Evolutionary conservation across 129 eudicot species (phyloP), one percentile per base, ranked within the genome.

Genomic region (Sambucus nigra): DNA sequence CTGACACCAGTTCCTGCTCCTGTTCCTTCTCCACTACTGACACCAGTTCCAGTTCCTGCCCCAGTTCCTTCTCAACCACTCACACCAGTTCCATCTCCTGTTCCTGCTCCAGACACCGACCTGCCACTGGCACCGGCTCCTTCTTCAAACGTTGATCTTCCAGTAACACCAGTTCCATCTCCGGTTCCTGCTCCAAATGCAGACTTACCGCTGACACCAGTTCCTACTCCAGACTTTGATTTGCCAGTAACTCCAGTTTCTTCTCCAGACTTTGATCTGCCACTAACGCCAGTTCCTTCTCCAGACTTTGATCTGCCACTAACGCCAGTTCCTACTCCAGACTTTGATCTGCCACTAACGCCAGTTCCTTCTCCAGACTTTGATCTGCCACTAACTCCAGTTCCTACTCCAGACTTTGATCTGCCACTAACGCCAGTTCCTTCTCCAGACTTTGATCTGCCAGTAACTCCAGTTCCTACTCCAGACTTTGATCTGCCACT

Each of bases 51-150:
- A 20, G 44, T 54, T 17, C 70, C 47, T 5, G 54, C 45, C 10
- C 18, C 65, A n/a, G 11, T 65, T 66, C 39, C 70, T 72, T 9
- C 76, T 70, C 0, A 55, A 57, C 13, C 25, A 8, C 1, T 47
- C 54, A 17, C 51, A 1, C 65, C 73, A 47, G 73, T 73, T 14
- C 77, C 82, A 7, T 74, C 82, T n/a, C 72, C 75, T 0, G 58
- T 55, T 12, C 24, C 46, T 1, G 51, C 65, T 0, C 67, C 68
- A 0, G 14, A 8, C 0, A 46, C 54, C 5, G 25, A 57, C 0
- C 65, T 69, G 39, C 78, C 78, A 22, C 68, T 64, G 0, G 16
- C 58, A 20, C 60, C 76, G 10, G 53, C 39, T 5, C 53, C 50
- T 4, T 53, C 57, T n/a, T 62, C 68, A 18, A 44, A 55, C 7